Base-by-base conservation (phyloP, 768 basidiomycete genomes). In the Trametes maxima region DNA sequence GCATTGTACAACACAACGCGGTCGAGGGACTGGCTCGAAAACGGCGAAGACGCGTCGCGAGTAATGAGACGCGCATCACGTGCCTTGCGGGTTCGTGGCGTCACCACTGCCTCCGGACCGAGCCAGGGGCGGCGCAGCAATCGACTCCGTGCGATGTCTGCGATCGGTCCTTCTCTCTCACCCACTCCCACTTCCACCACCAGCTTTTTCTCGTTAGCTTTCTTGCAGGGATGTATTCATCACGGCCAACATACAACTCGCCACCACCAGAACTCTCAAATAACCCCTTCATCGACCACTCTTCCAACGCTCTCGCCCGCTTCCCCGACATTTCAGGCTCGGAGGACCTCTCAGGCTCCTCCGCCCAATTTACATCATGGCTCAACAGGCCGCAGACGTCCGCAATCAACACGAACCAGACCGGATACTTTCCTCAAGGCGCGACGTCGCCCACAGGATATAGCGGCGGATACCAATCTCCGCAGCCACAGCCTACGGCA, bases 281-380 rank as follows among this genome's bases (percentile, higher is more conserved):
- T 69, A 91, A 91, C 66, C 90, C 90, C 0, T 91, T 92, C 74
- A 75, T 85, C 68, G 77, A 80, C 48, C 82, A 83, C 63, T 78
- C 82, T 1, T 64, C 75, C 5, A 73, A 71, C 62, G 70, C 74
- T 19, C 66, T 67, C 37, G 62, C 71, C 3, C 84, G 90, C 61
- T 92, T 80, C 67, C 90, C 90, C 37, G 87, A 88, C 70, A 78
- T 92, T 67, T 78, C 78, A 39, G 70, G 66, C 54, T 45, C 58
- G 53, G 63, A 67, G 57, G 42, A 42, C 54, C 50, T 62, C 36
- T 25, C 66, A 19, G 62, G 54, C 54, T 57, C 58, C 54, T 57
- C 58, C 39, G 22, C 64, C 7, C 79, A 80, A 54, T 81, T 74
- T 69, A 75, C 78, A 1, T 72, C 74, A 44, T 83, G 79, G 80